These are phyloP conservation scores for Aspergillus tanneri DNA, from an alignment of 2,329 filamentous ascomycete genomes.

Conservation along the genomic window DNA sequence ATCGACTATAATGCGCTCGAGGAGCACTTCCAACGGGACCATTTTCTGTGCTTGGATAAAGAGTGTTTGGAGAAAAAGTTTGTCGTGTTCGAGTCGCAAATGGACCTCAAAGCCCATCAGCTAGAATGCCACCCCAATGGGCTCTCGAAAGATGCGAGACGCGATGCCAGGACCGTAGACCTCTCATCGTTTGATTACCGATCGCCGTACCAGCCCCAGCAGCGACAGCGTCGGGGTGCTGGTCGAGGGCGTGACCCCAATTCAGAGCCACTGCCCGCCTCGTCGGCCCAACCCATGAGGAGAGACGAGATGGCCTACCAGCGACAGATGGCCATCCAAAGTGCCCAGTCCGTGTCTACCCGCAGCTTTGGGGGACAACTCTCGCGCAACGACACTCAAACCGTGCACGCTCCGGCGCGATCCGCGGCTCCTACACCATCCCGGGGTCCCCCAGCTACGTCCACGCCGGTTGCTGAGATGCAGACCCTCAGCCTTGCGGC, in stretches of 20 bases:
- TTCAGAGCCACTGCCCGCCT: slow-evolving; percentile 71
- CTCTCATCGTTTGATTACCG: slow-evolving; percentile 82
- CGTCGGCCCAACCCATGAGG: slow-evolving; percentile 75
- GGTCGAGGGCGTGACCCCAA: slow-evolving; percentile 83
- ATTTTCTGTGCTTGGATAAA: slow-evolving; percentile 78
- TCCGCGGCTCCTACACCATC: slow-evolving; percentile 30
- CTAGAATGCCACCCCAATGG: slow-evolving; percentile 76
- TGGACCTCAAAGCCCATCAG: slow-evolving; percentile 93
- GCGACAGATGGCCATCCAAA: slow-evolving; percentile 86
- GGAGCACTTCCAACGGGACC: slow-evolving; percentile 80
- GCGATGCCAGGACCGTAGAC: slow-evolving; percentile 82
- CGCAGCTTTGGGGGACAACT: slow-evolving; percentile 84
- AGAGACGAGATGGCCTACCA: slow-evolving; percentile 90
- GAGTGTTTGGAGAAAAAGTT: slow-evolving; percentile 98
- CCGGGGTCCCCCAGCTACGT: slow-evolving; percentile 23
- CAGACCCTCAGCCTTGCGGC: slow-evolving; percentile 52
- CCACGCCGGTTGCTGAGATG: slow-evolving; percentile 43
- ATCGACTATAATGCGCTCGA: slow-evolving; percentile 84
- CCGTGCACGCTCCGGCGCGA: slow-evolving; percentile 49
- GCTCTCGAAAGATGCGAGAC: slow-evolving; percentile 76
- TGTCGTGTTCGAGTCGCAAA: slow-evolving; percentile 89
- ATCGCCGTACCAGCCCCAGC: slow-evolving; percentile 65
- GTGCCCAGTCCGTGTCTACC: slow-evolving; percentile 73
- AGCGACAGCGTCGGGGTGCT: slow-evolving; percentile 58
- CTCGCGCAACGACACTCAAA: slow-evolving; percentile 52